Evolutionary conservation across 495 filamentous ascomycete species (phyloP).

Genomic region (Hypoxylon intermedium): DNA sequence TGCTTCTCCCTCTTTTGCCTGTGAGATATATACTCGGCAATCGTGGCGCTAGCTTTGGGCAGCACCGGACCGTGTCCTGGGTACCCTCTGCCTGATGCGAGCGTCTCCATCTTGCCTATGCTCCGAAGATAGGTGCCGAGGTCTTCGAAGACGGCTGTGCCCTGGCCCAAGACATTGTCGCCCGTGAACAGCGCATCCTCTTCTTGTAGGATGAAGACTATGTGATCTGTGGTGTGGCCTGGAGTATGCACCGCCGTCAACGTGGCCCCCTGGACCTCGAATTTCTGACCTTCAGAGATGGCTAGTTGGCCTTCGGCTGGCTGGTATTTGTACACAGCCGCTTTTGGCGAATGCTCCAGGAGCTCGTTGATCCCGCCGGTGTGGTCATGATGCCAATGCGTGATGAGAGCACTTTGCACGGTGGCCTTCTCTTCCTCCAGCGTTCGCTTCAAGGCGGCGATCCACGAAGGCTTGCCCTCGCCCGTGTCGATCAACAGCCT

Average conservation of each 20-base stretch:
- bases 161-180: slow-evolving; percentile 93
- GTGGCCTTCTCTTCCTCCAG: slow-evolving; percentile 70
- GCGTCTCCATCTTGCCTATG: slow-evolving; percentile 70
- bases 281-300: slow-evolving; percentile 75
- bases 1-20: slow-evolving; percentile 80
- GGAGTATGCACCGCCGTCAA: slow-evolving; percentile 78
- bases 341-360: slow-evolving; percentile 64
- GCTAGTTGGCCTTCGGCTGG: slow-evolving; percentile 57
- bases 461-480: slow-evolving; percentile 70
- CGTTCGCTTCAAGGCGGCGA: slow-evolving; percentile 62
- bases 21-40: slow-evolving; percentile 84
- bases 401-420: slow-evolving; percentile 72
- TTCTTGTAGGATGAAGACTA: slow-evolving; percentile 74
- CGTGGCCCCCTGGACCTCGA: slow-evolving; percentile 76
- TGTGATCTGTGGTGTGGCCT: slow-evolving; percentile 88
- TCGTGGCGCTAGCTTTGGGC: slow-evolving; percentile 66
- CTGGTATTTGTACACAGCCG: slow-evolving; percentile 60
- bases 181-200: slow-evolving; percentile 91
- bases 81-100: slow-evolving; percentile 75
- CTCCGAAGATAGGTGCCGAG: slow-evolving; percentile 74
- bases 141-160: slow-evolving; percentile 91
- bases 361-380: slow-evolving; percentile 75
- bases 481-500: slow-evolving; percentile 84
- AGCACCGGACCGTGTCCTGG: slow-evolving; percentile 87
- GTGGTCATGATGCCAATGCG: slow-evolving; percentile 93